Conservation (phyloP, 1,139 yeast genomes). For the Blastobotrys capitulatus region DNA sequence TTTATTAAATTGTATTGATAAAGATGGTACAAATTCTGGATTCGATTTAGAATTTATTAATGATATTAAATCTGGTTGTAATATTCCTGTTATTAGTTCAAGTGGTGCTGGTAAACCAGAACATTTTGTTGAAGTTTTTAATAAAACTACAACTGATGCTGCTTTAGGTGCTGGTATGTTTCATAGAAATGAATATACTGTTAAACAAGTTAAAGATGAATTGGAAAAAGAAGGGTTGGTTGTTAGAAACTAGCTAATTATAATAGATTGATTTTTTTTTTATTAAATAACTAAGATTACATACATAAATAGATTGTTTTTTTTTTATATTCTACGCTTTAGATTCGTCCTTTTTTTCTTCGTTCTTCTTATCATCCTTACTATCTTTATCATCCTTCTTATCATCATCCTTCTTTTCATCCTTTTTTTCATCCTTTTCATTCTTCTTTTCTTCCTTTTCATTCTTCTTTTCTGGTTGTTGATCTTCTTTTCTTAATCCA, state of each 20-base stretch:
- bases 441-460: no score
- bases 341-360: no score
- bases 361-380: no score
- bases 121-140: conserved; percentile 84
- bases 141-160: conserved; percentile 80
- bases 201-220: conserved; percentile 69
- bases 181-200: conserved; percentile 90
- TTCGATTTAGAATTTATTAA: conserved; percentile 78
- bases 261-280: neutral
- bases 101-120: conserved; percentile 93
- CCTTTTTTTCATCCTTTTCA: no score
- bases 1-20: conserved; percentile 85
- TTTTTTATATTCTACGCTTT: no score
- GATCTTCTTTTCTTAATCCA: conserved; percentile 41
- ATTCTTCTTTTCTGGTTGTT: no score
- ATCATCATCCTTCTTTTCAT: no score
- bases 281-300: no score
- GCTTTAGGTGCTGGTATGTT: conserved; percentile 98
- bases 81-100: conserved; percentile 92
- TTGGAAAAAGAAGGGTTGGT: conserved; percentile 48
- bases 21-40: conserved; percentile 93
- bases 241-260: conserved; percentile 30
- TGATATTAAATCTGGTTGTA: conserved; percentile 69
- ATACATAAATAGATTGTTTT: no score
- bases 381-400: no score